A percentile compares a stretch with the other conserved stretches of the same genome.
Evolutionary conservation across 73 alveolate species (phyloP).

Genomic region (Uronychia setigera): DNA sequence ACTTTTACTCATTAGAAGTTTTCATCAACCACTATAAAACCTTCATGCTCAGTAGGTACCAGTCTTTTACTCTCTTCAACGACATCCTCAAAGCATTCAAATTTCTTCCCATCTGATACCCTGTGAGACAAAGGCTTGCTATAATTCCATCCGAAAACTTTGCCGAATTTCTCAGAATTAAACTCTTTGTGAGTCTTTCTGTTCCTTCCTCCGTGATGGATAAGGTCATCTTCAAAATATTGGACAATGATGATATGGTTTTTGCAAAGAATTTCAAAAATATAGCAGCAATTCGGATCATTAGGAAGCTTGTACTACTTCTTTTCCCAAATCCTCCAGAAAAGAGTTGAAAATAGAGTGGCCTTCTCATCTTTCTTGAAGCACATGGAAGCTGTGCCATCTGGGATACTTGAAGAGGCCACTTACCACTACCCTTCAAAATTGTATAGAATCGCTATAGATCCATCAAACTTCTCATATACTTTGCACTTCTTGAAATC

Average conservation of each 20-base stretch:
- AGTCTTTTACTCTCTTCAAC: neutral
- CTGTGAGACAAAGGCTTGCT: neutral
- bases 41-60: neutral
- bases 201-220: slow-evolving; percentile 4
- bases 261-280: neutral
- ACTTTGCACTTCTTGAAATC: neutral
- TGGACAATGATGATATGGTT: neutral
- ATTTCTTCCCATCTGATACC: neutral
- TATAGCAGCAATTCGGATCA: neutral
- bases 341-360: neutral
- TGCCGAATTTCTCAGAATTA: neutral
- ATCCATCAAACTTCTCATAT: neutral
- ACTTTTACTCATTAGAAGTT: neutral
- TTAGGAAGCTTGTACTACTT: neutral
- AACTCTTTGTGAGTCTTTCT: neutral
- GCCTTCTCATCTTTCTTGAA: neutral
- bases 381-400: neutral
- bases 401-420: neutral
- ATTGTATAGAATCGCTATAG: neutral
- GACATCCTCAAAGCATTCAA: neutral
- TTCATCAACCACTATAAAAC: neutral
- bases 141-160: neutral
- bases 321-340: neutral
- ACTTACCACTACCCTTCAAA: neutral
- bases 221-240: neutral